Evolutionary conservation across 306 rosid species (phyloP).

Genomic region (Vicia villosa): DNA sequence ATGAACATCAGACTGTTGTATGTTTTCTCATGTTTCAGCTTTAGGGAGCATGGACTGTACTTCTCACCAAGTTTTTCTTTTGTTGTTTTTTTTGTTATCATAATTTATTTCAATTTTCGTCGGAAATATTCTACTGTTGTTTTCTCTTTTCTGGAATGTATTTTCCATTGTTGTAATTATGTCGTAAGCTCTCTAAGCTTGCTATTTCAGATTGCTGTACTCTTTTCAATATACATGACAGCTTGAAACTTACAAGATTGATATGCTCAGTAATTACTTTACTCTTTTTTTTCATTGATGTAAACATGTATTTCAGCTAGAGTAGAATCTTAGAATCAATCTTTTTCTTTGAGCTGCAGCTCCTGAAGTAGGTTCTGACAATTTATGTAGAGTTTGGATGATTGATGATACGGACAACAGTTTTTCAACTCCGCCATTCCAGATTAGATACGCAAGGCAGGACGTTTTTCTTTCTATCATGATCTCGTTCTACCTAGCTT

Average conservation of each 20-base stretch:
- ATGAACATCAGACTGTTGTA: background rate
- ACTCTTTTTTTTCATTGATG: conserved; percentile 11
- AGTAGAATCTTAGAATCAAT: conserved; percentile 39
- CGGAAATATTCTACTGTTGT: background rate
- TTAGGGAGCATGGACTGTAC: background rate
- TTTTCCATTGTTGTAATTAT: background rate
- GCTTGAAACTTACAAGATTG: conserved; percentile 19
- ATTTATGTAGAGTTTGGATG: conserved; percentile 84
- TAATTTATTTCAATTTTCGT: background rate
- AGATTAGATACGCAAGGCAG: conserved; percentile 85
- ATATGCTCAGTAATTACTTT: conserved; percentile 27
- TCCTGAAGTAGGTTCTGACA: conserved; percentile 77
- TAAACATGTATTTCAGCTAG: conserved; percentile 18
- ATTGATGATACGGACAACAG: conserved; percentile 90
- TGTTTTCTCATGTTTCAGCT: background rate
- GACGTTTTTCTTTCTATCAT: conserved; percentile 81
- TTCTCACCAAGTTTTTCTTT: background rate
- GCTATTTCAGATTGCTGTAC: background rate
- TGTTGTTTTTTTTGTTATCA: background rate
- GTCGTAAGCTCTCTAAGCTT: conserved; percentile 15
- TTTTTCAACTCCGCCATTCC: conserved; percentile 86
- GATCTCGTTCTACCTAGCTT: conserved; percentile 82
- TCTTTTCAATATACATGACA: conserved; percentile 25
- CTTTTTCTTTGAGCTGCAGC: conserved; percentile 68
- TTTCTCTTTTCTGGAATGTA: background rate